Conservation (phyloP, 2,329 filamentous ascomycete genomes). For the Sporothrix humicola region DNA sequence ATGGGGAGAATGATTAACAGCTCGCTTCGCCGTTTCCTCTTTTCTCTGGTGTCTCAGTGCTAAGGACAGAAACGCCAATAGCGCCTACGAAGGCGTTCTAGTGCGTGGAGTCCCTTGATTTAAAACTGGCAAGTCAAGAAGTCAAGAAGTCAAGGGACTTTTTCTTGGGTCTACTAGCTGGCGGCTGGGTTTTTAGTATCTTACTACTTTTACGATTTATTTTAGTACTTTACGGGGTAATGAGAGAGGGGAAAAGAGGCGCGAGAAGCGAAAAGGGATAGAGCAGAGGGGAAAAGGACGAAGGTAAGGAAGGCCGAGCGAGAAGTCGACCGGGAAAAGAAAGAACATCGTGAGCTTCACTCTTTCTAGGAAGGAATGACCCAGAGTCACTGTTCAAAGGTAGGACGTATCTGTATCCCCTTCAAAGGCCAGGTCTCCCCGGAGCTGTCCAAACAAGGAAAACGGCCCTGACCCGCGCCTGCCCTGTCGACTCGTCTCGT, state of each 20-base stretch:
- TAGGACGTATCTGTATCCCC: background rate
- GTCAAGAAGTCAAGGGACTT: too few species aligned
- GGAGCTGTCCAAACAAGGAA: constrained; percentile 14
- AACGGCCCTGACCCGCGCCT: constrained; percentile 14
- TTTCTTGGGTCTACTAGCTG: background rate
- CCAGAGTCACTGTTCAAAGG: background rate
- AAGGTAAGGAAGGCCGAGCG: background rate
- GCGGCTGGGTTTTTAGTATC: background rate
- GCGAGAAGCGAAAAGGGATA: background rate
- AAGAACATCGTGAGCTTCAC: background rate
- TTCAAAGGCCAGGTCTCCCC: background rate
- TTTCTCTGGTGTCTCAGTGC: constrained; percentile 9
- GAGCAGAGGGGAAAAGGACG: background rate
- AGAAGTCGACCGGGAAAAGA: background rate
- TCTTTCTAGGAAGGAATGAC: background rate
- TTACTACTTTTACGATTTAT: too few species aligned
- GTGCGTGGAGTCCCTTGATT: background rate
- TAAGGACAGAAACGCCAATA: constrained; percentile 18
- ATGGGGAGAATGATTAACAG: background rate
- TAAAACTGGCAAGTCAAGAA: too few species aligned
- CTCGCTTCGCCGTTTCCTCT: background rate
- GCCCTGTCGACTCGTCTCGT: background rate
- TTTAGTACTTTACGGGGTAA: constrained; percentile 7
- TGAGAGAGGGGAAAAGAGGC: background rate
- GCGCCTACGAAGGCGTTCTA: background rate